Evolutionary conservation across 2,329 filamentous ascomycete species (phyloP).

Genomic region (Fusarium sp.): DNA sequence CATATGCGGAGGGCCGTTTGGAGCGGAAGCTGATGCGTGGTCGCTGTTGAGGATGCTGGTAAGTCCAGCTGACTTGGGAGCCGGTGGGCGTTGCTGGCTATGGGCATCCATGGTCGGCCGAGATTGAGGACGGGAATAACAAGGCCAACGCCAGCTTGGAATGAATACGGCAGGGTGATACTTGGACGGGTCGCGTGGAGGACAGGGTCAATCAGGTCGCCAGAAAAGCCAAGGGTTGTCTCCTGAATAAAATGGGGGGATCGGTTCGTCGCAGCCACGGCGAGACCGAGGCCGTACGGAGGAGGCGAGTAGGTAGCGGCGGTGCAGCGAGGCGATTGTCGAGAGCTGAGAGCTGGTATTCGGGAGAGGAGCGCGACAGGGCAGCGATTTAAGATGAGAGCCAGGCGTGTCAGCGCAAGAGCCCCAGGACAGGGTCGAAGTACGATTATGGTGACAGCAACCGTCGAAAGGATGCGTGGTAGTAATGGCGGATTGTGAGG

Average conservation of each 20-base stretch:
- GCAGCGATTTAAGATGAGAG: constrained; percentile 11
- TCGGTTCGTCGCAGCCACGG: constrained; percentile 17
- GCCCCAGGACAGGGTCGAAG: constrained; percentile 17
- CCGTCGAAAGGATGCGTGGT: constrained; percentile 10
- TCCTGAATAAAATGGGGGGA: constrained; percentile 14
- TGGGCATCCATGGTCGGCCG: constrained; percentile 46
- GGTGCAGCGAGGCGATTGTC: constrained; percentile 16
- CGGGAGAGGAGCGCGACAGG: constrained; percentile 25
- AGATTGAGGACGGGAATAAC: constrained; percentile 14
- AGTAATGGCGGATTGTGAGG: constrained; percentile 4
- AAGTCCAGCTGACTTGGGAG: constrained; percentile 53
- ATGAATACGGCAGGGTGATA: background rate
- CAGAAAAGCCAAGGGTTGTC: constrained; percentile 11
- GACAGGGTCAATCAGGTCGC: constrained; percentile 14
- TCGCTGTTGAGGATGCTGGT: constrained; percentile 57
- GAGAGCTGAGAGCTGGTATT: constrained; percentile 7
- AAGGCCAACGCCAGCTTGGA: constrained; percentile 11
- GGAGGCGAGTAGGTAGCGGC: constrained; percentile 14
- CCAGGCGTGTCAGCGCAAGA: constrained; percentile 36
- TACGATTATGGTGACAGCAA: background rate
- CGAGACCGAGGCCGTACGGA: constrained; percentile 8
- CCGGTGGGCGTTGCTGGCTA: constrained; percentile 43
- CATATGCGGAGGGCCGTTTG: constrained; percentile 49
- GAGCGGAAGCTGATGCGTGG: constrained; percentile 40
- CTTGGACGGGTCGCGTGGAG: constrained; percentile 17